Evolutionary conservation across 2,329 filamentous ascomycete species (phyloP).

Genomic region (Aspergillus sp.): DNA sequence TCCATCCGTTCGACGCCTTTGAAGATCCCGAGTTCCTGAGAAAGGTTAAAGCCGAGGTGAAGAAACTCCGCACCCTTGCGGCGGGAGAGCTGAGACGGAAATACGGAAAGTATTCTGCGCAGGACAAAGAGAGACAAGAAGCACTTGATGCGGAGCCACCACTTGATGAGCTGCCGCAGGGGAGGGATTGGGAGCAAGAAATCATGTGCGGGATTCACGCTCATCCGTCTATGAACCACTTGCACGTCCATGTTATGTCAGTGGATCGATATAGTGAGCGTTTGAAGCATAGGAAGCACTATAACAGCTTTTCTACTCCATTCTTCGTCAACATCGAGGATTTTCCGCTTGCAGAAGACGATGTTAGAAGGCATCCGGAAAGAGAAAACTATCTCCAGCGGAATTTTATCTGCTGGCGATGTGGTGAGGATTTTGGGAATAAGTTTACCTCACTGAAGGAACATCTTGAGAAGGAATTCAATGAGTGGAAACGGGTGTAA

Average conservation of each 20-base stretch:
- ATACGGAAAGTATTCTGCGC: conserved; percentile 59
- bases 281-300: conserved; percentile 79
- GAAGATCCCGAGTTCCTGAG: conserved; percentile 65
- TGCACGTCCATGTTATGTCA: conserved; percentile 86
- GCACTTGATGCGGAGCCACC: conserved; percentile 56
- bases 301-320: conserved; percentile 81
- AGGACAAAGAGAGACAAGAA: conserved; percentile 60
- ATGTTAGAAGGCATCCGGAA: conserved; percentile 56
- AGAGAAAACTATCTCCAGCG: conserved; percentile 55
- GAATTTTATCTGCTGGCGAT: conserved; percentile 81
- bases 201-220: conserved; percentile 78
- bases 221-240: conserved; percentile 82
- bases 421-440: conserved; percentile 67
- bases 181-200: conserved; percentile 73
- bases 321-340: conserved; percentile 78
- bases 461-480: conserved; percentile 72
- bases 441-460: conserved; percentile 68
- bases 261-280: conserved; percentile 69
- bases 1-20: conserved; percentile 75
- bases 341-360: conserved; percentile 67
- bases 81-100: conserved; percentile 69
- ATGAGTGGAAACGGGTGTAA: conserved; percentile 66
- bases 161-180: conserved; percentile 56
- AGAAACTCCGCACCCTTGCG: conserved; percentile 59
- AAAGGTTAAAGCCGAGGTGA: conserved; percentile 57